These are phyloP conservation scores for Coniferiporia weirii DNA, from an alignment of 1,284 basidiomycete genomes.

Conservation along the genomic window DNA sequence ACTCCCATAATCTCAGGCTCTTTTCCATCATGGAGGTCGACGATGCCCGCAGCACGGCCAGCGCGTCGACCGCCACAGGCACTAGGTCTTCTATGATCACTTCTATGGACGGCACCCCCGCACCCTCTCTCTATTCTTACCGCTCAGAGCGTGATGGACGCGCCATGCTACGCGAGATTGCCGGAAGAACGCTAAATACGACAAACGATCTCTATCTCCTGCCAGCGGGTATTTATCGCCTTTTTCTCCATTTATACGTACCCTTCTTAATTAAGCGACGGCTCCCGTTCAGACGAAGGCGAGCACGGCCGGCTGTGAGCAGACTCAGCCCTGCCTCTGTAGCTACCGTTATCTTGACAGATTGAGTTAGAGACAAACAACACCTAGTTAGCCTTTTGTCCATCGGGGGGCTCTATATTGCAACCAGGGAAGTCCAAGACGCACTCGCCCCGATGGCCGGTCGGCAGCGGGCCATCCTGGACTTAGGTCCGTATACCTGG, in stretches of 20 bases:
- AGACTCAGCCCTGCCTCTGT: not conserved
- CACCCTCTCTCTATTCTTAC: conserved; percentile 20
- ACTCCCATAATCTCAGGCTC: not conserved
- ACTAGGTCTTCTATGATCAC: conserved; percentile 9
- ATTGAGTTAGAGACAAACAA: conserved; percentile 17
- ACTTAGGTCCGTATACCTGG: conserved; percentile 17
- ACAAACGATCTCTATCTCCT: conserved; percentile 20
- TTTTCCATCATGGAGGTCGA: conserved; percentile 11
- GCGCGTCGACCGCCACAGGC: conserved; percentile 5
- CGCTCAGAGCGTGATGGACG: conserved; percentile 16
- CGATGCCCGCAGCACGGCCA: conserved; percentile 8
- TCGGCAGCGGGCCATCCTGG: conserved; percentile 17
- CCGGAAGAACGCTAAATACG: conserved; percentile 17
- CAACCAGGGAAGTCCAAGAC: conserved; percentile 16
- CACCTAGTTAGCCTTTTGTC: conserved; percentile 18
- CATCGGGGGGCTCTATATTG: conserved; percentile 19
- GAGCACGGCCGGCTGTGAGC: conserved; percentile 18
- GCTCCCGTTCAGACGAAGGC: conserved; percentile 10
- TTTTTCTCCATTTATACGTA: not conserved
- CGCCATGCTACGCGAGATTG: conserved; percentile 17
- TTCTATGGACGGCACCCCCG: conserved; percentile 17
- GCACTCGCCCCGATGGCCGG: conserved; percentile 18
- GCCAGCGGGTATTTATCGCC: conserved; percentile 14
- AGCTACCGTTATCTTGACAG: not conserved
- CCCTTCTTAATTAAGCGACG: not conserved